These are phyloP conservation scores for Cryomyces minteri DNA, from an alignment of 495 filamentous ascomycete species.

Conservation along the genomic window DNA sequence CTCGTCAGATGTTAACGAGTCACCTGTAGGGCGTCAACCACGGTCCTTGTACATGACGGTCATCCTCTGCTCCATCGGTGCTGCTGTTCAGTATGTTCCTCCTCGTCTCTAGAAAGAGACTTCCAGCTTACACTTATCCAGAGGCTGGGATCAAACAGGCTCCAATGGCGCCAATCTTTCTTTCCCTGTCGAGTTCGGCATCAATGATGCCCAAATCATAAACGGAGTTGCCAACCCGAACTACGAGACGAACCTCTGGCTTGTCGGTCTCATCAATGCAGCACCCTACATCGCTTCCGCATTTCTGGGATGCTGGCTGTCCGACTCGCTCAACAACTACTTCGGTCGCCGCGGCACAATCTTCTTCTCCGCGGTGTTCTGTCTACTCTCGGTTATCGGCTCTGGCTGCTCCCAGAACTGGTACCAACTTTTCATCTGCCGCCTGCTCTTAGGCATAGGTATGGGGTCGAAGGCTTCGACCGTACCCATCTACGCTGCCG, in stretches of 20 bases:
- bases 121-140: background rate
- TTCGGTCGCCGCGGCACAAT: slow-evolving; percentile 41
- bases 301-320: slow-evolving; percentile 36
- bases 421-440: slow-evolving; percentile 36
- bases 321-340: slow-evolving; percentile 35
- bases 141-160: slow-evolving; percentile 18
- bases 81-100: slow-evolving; percentile 16
- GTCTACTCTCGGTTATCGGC: slow-evolving; percentile 27
- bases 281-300: background rate
- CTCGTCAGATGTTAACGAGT: no score
- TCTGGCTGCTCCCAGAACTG: slow-evolving; percentile 36
- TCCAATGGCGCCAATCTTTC: slow-evolving; percentile 22
- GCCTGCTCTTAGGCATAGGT: slow-evolving; percentile 33
- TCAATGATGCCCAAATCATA: slow-evolving; percentile 1
- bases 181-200: slow-evolving; percentile 13
- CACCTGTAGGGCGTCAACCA: no score
- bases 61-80: slow-evolving; percentile 22
- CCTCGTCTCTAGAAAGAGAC: background rate
- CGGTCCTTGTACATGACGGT: slow-evolving; percentile 31
- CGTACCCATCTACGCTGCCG: slow-evolving; percentile 60
- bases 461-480: slow-evolving; percentile 13
- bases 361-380: slow-evolving; percentile 42
- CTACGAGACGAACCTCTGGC: slow-evolving; percentile 30
- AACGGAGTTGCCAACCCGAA: slow-evolving; percentile 5
- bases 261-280: slow-evolving; percentile 45